Conservation (phyloP, 176 grass and related monocot genomes). For the Miscanthus lutarioriparius region DNA sequence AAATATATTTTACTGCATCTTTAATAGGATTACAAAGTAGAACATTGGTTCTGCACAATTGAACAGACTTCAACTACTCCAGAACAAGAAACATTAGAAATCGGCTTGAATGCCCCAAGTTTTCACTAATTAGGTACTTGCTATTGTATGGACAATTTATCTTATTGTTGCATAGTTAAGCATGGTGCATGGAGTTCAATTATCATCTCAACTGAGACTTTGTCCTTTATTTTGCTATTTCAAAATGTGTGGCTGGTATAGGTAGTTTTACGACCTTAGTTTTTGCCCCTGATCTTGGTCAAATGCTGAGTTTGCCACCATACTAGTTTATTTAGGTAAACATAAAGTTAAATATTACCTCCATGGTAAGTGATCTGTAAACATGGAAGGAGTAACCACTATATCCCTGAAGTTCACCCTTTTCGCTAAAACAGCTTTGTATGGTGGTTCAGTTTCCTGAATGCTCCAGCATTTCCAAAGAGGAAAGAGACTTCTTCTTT, state of each 20-base stretch:
- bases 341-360: constrained; percentile 50
- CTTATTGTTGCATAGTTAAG: neutral
- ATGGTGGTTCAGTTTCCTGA: constrained; percentile 52
- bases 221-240: neutral
- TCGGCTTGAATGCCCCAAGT: neutral
- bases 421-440: constrained; percentile 74
- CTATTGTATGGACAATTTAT: neutral
- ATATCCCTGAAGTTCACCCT: constrained; percentile 86
- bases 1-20: neutral
- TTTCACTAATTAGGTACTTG: neutral
- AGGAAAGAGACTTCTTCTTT: constrained; percentile 67
- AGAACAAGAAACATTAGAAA: neutral
- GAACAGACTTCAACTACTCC: neutral
- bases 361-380: constrained; percentile 96
- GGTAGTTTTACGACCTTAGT: neutral
- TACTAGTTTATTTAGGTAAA: neutral
- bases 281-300: neutral
- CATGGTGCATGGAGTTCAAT: neutral
- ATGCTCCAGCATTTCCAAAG: constrained; percentile 81
- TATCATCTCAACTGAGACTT: neutral
- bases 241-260: neutral
- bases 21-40: neutral
- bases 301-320: neutral
- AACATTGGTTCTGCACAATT: neutral
- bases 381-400: constrained; percentile 81